These are phyloP conservation scores for Mucor plumbeus DNA, from an alignment of 371 early-diverging fungal species.

Conservation along the genomic window DNA sequence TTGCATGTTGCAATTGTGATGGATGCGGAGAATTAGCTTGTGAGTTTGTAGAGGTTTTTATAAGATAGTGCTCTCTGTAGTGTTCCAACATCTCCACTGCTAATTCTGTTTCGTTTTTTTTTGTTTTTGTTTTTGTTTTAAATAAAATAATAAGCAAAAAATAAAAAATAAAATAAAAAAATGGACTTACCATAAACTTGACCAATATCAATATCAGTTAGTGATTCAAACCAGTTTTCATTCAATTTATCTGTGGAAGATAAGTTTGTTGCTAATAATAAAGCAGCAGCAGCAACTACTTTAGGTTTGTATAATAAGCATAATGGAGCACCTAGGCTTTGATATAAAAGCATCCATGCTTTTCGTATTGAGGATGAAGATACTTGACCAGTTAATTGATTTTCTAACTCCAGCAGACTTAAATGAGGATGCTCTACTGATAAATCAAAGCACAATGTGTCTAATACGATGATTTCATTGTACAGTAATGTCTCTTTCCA, in stretches of 20 bases:
- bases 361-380: constrained; percentile 52
- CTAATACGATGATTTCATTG: constrained; percentile 73
- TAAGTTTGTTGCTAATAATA: constrained; percentile 37
- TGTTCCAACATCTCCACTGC: constrained; percentile 47
- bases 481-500: constrained; percentile 75
- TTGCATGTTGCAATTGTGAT: constrained; percentile 18
- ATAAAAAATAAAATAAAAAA: not conserved
- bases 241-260: constrained; percentile 24
- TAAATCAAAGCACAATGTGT: constrained; percentile 81
- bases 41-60: constrained; percentile 18
- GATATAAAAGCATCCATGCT: constrained; percentile 73
- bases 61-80: constrained; percentile 32
- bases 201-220: constrained; percentile 35
- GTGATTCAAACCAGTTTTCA: constrained; percentile 34
- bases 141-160: not conserved
- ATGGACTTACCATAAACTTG: constrained; percentile 35
- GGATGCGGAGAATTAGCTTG: constrained; percentile 31
- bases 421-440: constrained; percentile 75
- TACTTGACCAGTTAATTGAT: constrained; percentile 51
- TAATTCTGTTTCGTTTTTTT: constrained; percentile 23
- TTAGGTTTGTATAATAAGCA: constrained; percentile 43
- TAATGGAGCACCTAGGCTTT: constrained; percentile 49
- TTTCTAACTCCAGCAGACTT: constrained; percentile 52
- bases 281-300: constrained; percentile 44
- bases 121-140: not conserved